phyloP scores from a whole-genome alignment of 208 protist genomes.

The Crithidia fasciculata region DNA sequence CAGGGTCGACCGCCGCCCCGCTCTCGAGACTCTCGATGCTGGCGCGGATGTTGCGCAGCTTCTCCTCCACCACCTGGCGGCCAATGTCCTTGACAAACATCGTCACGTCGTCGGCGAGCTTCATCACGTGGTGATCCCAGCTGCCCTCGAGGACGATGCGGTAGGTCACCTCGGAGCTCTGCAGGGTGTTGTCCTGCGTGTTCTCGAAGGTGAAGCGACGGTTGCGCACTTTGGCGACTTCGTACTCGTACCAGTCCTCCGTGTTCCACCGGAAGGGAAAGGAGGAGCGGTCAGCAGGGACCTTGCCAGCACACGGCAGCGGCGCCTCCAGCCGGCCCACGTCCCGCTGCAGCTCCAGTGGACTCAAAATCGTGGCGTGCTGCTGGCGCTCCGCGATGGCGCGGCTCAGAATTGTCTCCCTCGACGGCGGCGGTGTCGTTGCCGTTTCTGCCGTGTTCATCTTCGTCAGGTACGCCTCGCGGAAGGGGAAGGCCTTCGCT shows the following conservation, averaged over 20 bases:
- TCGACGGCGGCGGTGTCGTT: conserved; percentile 28
- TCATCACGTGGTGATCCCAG: conserved; percentile 91
- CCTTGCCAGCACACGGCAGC: conserved; percentile 72
- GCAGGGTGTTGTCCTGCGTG: conserved; percentile 47
- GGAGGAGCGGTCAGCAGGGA: conserved; percentile 47
- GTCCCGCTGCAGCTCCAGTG: conserved; percentile 81
- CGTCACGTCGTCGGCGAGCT: conserved; percentile 86
- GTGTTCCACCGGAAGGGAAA: conserved; percentile 89
- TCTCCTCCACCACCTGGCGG: conserved; percentile 76
- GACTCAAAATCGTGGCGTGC: conserved; percentile 55
- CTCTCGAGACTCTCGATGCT: conserved; percentile 42
- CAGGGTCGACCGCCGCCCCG: conserved; percentile 59
- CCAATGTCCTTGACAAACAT: conserved; percentile 89
- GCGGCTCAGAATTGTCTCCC: conserved; percentile 79
- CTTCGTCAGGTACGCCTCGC: conserved; percentile 84
- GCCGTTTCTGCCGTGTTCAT: conserved; percentile 54
- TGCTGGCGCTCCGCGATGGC: conserved; percentile 59
- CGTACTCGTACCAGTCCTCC: conserved; percentile 93
- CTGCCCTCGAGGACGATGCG: conserved; percentile 83
- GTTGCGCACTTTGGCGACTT: conserved; percentile 87
- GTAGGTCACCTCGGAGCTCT: conserved; percentile 84
- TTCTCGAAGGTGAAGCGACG: conserved; percentile 89
- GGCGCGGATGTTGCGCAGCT: conserved; percentile 66
- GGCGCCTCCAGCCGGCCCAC: conserved; percentile 72
- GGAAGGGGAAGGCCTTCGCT: conserved; percentile 77